A percentile compares a stretch with the other conserved stretches of the same genome.
Evolutionary conservation across 2,329 filamentous ascomycete genomes (phyloP).

Genomic region (Calonectria crousiana): DNA sequence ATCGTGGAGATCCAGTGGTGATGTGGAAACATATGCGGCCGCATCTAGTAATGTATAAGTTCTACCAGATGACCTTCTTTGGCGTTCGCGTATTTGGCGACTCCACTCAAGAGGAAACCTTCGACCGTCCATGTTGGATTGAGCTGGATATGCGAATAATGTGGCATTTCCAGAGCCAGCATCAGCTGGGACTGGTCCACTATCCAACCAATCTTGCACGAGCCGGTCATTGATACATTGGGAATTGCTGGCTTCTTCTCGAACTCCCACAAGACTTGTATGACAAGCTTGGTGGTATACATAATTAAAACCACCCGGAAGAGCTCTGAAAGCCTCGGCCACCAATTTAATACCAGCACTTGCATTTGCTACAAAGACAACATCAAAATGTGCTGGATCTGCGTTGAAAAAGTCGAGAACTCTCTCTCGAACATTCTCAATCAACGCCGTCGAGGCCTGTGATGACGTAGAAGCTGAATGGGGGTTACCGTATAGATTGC

Average conservation of each 20-base stretch:
- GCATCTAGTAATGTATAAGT: background rate
- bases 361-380: background rate
- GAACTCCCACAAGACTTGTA: background rate
- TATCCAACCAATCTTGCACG: background rate
- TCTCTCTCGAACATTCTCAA: background rate
- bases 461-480: background rate
- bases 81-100: background rate
- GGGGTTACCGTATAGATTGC: background rate
- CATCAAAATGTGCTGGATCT: background rate
- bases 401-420: background rate
- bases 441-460: background rate
- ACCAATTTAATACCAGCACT: background rate
- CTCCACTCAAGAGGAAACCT: background rate
- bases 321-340: background rate
- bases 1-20: background rate
- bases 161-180: background rate
- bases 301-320: background rate
- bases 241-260: background rate
- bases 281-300: background rate
- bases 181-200: too few relatives aligned
- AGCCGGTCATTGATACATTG: background rate
- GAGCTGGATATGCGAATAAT: background rate
- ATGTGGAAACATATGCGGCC: background rate
- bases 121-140: background rate
- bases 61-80: background rate